phyloP scores from a whole-genome alignment of 257 asterid genomes.

The Fraxinus pennsylvanica region DNA sequence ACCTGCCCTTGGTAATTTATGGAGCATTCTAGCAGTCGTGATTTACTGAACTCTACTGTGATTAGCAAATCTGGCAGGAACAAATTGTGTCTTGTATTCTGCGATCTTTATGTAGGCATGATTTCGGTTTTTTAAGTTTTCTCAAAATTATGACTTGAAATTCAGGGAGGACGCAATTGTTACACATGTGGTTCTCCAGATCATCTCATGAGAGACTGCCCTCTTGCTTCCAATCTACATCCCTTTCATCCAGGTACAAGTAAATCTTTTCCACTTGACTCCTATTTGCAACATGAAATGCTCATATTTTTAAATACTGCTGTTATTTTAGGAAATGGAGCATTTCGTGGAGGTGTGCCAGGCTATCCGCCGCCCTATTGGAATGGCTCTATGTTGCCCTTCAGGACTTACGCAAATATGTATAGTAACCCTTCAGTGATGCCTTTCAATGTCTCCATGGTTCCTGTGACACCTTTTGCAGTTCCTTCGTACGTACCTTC shows the following conservation, averaged over 20 bases:
- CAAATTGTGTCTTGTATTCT: not conserved
- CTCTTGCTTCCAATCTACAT: slow-evolving; percentile 46
- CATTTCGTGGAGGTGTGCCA: slow-evolving; percentile 58
- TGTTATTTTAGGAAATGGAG: slow-evolving; percentile 43
- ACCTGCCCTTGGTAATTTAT: not conserved
- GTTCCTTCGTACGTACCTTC: slow-evolving; percentile 50
- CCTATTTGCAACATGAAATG: not conserved
- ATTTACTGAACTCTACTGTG: not conserved
- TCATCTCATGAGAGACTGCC: slow-evolving; percentile 83
- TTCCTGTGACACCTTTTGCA: slow-evolving; percentile 45
- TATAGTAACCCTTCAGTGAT: slow-evolving; percentile 57
- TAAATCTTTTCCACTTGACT: slow-evolving; percentile 1
- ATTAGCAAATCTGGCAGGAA: not conserved
- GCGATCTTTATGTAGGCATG: not conserved
- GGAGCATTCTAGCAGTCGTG: not conserved
- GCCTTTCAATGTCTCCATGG: slow-evolving; percentile 58
- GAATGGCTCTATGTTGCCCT: slow-evolving; percentile 47
- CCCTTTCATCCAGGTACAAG: slow-evolving; percentile 62
- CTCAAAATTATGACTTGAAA: slow-evolving; percentile 4
- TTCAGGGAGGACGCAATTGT: slow-evolving; percentile 63
- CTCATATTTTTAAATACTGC: not conserved
- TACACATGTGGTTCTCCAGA: slow-evolving; percentile 78
- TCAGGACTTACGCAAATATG: slow-evolving; percentile 51
- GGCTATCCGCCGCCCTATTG: slow-evolving; percentile 67
- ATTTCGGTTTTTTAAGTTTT: no score